These are phyloP conservation scores for Carex kokanica DNA, from an alignment of 176 grass and related monocot species.

Conservation along the genomic window DNA sequence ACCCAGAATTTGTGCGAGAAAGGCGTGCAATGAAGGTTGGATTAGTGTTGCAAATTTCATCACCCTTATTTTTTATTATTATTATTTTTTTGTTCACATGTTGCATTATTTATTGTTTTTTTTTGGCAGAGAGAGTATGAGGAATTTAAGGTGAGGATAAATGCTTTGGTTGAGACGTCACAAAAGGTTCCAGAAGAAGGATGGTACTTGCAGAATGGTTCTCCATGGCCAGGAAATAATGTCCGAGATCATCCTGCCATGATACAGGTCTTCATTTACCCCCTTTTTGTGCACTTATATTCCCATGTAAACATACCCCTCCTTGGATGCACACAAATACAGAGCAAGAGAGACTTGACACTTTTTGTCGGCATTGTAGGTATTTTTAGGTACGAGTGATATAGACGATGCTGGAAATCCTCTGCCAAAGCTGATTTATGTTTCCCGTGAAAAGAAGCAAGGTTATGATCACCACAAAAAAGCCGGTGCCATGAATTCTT, in stretches of 20 bases:
- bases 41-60: not conserved
- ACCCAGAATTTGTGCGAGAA: constrained; percentile 50
- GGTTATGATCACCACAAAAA: constrained; percentile 54
- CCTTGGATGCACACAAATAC: not conserved
- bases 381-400: constrained; percentile 32
- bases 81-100: constrained; percentile 15
- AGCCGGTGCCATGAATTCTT: constrained; percentile 55
- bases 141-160: constrained; percentile 42
- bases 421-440: constrained; percentile 39
- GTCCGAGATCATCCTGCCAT: constrained; percentile 49
- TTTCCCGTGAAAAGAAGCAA: constrained; percentile 52
- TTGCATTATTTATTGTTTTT: not conserved
- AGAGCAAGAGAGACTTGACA: not conserved
- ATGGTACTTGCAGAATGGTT: constrained; percentile 46
- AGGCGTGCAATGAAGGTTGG: constrained; percentile 47
- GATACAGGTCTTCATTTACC: constrained; percentile 37
- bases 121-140: constrained; percentile 43
- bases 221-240: constrained; percentile 54
- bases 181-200: constrained; percentile 54
- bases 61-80: constrained; percentile 19
- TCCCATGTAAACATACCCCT: not conserved
- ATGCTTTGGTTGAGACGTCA: constrained; percentile 30
- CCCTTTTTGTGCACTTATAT: not conserved
- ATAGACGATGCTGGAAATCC: constrained; percentile 35
- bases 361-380: constrained; percentile 15